These are phyloP conservation scores for Colletotrichum tanaceti DNA, from an alignment of 2,329 filamentous ascomycete species.

Conservation along the genomic window DNA sequence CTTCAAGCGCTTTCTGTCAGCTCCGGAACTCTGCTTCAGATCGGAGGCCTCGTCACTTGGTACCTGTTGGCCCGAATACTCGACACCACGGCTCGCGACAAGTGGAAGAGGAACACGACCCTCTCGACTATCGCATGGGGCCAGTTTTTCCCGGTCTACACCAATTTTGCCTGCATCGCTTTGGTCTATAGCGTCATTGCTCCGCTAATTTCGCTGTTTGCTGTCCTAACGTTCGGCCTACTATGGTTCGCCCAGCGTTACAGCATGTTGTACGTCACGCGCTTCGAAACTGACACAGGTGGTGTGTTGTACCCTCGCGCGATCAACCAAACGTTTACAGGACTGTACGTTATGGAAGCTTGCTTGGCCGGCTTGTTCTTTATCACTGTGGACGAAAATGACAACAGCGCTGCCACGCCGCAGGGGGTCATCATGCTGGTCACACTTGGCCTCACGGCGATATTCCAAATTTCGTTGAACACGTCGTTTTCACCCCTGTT, in stretches of 20 bases:
- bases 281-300: conserved; percentile 90
- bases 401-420: conserved; percentile 67
- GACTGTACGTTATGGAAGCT: conserved; percentile 93
- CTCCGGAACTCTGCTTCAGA: conserved; percentile 87
- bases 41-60: conserved; percentile 82
- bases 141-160: conserved; percentile 94
- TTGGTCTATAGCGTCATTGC: conserved; percentile 90
- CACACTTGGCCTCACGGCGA: conserved; percentile 73
- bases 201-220: conserved; percentile 91
- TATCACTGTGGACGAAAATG: conserved; percentile 72
- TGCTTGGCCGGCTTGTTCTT: conserved; percentile 92
- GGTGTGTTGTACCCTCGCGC: conserved; percentile 91
- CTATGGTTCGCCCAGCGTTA: conserved; percentile 98
- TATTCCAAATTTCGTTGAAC: conserved; percentile 87
- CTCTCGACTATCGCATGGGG: conserved; percentile 88
- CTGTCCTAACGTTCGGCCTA: conserved; percentile 88
- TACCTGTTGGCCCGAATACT: conserved; percentile 83
- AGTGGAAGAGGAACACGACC: conserved; percentile 86
- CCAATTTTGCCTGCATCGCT: conserved; percentile 93
- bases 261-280: conserved; percentile 93
- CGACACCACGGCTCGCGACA: conserved; percentile 83
- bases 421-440: conserved; percentile 91
- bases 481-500: conserved; percentile 86
- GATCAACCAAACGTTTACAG: conserved; percentile 95
- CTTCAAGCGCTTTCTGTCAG: conserved; percentile 92